These are phyloP conservation scores for Kalmanozyma brasiliensis DNA, from an alignment of 1,284 basidiomycete genomes.

Conservation along the genomic window DNA sequence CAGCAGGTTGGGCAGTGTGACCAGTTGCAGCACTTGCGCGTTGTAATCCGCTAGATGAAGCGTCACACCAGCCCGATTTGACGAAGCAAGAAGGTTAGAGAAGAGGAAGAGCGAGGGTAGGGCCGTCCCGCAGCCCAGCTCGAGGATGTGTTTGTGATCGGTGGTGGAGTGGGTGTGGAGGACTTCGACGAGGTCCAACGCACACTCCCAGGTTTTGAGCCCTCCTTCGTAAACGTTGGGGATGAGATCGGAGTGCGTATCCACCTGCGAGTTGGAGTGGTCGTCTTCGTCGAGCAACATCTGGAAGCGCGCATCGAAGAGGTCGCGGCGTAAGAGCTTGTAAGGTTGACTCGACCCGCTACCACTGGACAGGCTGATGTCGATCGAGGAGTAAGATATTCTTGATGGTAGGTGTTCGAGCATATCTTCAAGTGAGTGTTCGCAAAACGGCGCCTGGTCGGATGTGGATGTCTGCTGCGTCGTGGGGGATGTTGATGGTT, in stretches of 20 bases:
- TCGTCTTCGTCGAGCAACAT: slow-evolving; percentile 74
- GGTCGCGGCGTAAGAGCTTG: slow-evolving; percentile 79
- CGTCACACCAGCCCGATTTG: too few species aligned
- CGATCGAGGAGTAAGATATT: slow-evolving; percentile 48
- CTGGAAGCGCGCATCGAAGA: slow-evolving; percentile 94
- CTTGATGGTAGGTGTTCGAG: slow-evolving; percentile 37
- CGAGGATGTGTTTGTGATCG: slow-evolving; percentile 33
- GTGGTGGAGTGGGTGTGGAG: slow-evolving; percentile 35
- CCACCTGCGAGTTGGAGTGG: slow-evolving; percentile 22
- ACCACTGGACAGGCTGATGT: slow-evolving; percentile 16
- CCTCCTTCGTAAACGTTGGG: slow-evolving; percentile 95
- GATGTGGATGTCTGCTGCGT: slow-evolving; percentile 4
- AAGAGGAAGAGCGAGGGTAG: slow-evolving; percentile 83
- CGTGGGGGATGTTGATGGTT: slow-evolving; percentile 6
- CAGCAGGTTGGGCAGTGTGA: slow-evolving; percentile 80
- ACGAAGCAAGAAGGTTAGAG: too few species aligned
- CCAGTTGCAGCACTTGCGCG: slow-evolving; percentile 78
- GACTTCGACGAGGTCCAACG: slow-evolving; percentile 77
- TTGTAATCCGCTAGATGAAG: slow-evolving; percentile 97
- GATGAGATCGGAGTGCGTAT: slow-evolving; percentile 82
- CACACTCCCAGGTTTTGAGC: slow-evolving; percentile 97
- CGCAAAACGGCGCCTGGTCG: slow-evolving; percentile 13
- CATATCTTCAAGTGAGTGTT: slow-evolving; percentile 21
- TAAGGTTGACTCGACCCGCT: slow-evolving; percentile 52
- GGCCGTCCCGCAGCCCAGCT: slow-evolving; percentile 91